A percentile compares a stretch with the other conserved stretches of the same genome.
Conservation (phyloP, 345 rosid species). For the Aegle marmelos region DNA sequence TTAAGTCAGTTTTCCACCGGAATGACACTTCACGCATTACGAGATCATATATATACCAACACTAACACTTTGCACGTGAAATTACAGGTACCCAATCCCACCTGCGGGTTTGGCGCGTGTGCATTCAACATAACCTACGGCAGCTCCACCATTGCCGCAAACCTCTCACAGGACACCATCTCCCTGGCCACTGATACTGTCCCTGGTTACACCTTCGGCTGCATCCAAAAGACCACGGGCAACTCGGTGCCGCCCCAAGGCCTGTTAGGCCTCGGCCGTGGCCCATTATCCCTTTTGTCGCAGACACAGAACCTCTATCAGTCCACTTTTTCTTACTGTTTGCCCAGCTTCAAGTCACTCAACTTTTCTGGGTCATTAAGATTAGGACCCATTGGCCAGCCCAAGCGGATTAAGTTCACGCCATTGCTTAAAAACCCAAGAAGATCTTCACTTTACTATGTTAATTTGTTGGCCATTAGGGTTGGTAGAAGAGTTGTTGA, state of each 20-base stretch:
- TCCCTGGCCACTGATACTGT: slow-evolving; percentile 55
- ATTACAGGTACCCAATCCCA: slow-evolving; percentile 67
- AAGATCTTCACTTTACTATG: slow-evolving; percentile 82
- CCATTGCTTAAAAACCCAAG: slow-evolving; percentile 80
- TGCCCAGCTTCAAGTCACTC: slow-evolving; percentile 69
- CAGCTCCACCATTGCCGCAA: slow-evolving; percentile 61
- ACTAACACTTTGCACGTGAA: slow-evolving; percentile 3
- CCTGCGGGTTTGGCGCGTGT: slow-evolving; percentile 62
- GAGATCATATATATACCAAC: neutral
- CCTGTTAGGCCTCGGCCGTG: slow-evolving; percentile 80
- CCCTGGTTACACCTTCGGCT: slow-evolving; percentile 77
- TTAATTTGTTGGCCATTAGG: slow-evolving; percentile 65
- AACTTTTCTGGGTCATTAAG: slow-evolving; percentile 86
- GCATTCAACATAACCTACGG: slow-evolving; percentile 82
- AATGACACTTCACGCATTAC: neutral
- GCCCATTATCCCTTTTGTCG: slow-evolving; percentile 72
- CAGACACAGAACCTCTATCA: slow-evolving; percentile 69
- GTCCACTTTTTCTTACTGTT: slow-evolving; percentile 86
- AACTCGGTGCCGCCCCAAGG: slow-evolving; percentile 82
- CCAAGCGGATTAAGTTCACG: slow-evolving; percentile 65
- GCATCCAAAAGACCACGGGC: slow-evolving; percentile 66
- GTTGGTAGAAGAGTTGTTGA: slow-evolving; percentile 72
- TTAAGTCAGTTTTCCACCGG: neutral
- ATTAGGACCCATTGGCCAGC: slow-evolving; percentile 81
- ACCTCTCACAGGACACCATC: slow-evolving; percentile 62